phyloP scores from a whole-genome alignment of 495 filamentous ascomycete species.

The Neurospora sp. region DNA sequence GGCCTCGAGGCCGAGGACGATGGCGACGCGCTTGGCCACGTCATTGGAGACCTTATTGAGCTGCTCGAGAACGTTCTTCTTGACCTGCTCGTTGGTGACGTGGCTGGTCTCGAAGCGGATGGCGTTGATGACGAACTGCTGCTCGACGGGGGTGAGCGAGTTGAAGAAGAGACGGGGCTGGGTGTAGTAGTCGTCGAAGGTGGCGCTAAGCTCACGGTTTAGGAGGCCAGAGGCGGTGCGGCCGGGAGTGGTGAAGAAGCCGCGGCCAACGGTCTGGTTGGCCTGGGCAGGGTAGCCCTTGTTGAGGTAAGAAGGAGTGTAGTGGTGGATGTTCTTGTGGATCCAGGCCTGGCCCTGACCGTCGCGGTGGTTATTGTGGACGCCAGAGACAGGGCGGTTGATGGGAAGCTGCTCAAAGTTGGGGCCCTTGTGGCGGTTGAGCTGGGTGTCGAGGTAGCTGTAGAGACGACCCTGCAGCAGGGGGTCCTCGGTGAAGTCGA shows the following conservation, averaged over 20 bases:
- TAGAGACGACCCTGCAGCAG: constrained; percentile 65
- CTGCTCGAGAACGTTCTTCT: constrained; percentile 54
- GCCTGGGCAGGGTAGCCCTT: constrained; percentile 55
- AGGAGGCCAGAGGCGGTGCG: constrained; percentile 45
- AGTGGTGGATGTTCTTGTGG: constrained; percentile 41
- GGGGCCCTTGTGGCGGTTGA: constrained; percentile 60
- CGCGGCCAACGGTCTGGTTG: constrained; percentile 56
- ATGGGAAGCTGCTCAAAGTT: constrained; percentile 73
- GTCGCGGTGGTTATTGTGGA: constrained; percentile 72
- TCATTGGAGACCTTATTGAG: constrained; percentile 64
- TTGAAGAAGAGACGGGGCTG: constrained; percentile 72
- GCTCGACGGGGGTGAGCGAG: constrained; percentile 57
- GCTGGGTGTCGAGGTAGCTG: constrained; percentile 66
- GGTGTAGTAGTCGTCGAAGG: constrained; percentile 67
- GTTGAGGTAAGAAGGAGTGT: constrained; percentile 62
- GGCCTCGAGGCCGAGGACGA: constrained; percentile 46
- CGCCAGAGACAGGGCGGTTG: constrained; percentile 51
- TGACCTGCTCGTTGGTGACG: constrained; percentile 45
- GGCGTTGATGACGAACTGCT: constrained; percentile 70
- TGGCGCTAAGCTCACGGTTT: constrained; percentile 48
- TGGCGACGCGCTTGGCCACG: constrained; percentile 55
- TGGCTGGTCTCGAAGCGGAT: constrained; percentile 65
- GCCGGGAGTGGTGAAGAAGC: constrained; percentile 63
- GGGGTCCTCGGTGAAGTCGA: constrained; percentile 67
- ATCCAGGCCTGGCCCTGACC: constrained; percentile 46